Evolutionary conservation across 768 basidiomycete genomes (phyloP), one percentile per base, ranked within the genome.

Genomic region (Mycena pura): DNA sequence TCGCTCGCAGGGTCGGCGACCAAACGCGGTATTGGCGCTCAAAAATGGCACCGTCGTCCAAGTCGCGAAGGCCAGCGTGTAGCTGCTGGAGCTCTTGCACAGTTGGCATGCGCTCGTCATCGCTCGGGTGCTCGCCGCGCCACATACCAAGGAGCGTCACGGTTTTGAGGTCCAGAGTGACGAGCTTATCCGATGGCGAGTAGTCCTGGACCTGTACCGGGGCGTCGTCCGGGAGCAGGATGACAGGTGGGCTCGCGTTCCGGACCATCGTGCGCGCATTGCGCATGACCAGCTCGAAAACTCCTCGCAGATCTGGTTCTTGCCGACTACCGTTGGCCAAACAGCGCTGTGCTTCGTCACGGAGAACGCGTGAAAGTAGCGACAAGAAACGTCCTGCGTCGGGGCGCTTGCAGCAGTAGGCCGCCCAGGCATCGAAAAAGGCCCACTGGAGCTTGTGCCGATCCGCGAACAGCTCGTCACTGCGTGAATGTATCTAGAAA

Each of bases 281-380:
- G 38, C 31, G 46, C 47, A 61, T 61, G 38, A 49, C 38, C 14
- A 61, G 52, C 46, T 61, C 60, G 24, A 61, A 29, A 47, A 61
- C 29, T 2, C 60, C 60, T 7, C 22, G 60, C n/a, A 61, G 27
- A 22, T 25, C 31, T 21, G 52, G 39, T 24, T 61, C 60, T 13
- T n/a, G 53, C 17, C 44, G 32, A 10, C 24, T 28, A n/a, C n/a
- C n/a, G n/a, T n/a, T n/a, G 46, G 31, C 45, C 9, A 48, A 43
- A 2, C 31, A 49, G 10, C 41, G 25, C 24, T 17, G 38, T 0
- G 43, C 21, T 6, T 17, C 48, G 25, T 59, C 57, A 28, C 49
- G 24, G 31, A 59, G 43, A n/a, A 51, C 57, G 22, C 38, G 13
- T 3, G 41, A 34, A 28, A 51, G 5, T 2, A 59, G 24, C 7